Base-by-base conservation (phyloP, 2,329 filamentous ascomycete species). In the Cladosporium sp. region DNA sequence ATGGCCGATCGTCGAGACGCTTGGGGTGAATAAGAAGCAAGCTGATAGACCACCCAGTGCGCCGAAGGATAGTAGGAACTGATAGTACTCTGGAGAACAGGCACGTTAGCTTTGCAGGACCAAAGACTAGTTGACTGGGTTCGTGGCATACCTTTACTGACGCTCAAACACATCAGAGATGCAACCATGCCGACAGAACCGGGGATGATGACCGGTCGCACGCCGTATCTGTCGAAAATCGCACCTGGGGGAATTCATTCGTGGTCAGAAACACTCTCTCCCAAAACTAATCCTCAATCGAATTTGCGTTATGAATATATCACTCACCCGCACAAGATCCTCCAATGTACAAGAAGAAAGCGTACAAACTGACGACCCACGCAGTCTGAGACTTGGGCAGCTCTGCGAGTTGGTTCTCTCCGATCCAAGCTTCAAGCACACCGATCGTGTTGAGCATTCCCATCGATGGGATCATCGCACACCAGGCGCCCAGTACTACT, bases 1-100 rank as follows among this genome's bases (percentile, higher is more conserved):
- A 76, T 96, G 92, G 0, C 91, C 90, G 6, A 96, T 84, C 1
- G 90, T 86, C 0, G 90, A 87, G 67, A 96, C 85, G 35, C 90
- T 89, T 0, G 92, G 92, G 0, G 91, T 96, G 77, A 95, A 95
- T 66, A 96, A 84, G 35, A 95, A 82, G 0, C 91, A 91, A 1
- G 87, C 88, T 8, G 89, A 90, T 1, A 91, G 71, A 29, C 92
- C 93, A 62, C 86, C 86, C 5, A 95, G 78, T 3, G 96, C 75
- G 5, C 91, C 91, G 72, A 93, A 93, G 3, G 87, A 84, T 28
- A 96, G 80, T 26, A 73, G 62, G 49, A 73, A 73, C 28, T 73
- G 69, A 62, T 65, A 72, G 35, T 73, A 73, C 12, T 65, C 50
- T 14, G 69, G 16, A 2, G 40, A 16, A 5, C n/a, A n/a, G 5